Evolutionary conservation across 441 rosid genomes (phyloP), one percentile per base, ranked within the genome.

Genomic region (Adansonia rubrostipa): DNA sequence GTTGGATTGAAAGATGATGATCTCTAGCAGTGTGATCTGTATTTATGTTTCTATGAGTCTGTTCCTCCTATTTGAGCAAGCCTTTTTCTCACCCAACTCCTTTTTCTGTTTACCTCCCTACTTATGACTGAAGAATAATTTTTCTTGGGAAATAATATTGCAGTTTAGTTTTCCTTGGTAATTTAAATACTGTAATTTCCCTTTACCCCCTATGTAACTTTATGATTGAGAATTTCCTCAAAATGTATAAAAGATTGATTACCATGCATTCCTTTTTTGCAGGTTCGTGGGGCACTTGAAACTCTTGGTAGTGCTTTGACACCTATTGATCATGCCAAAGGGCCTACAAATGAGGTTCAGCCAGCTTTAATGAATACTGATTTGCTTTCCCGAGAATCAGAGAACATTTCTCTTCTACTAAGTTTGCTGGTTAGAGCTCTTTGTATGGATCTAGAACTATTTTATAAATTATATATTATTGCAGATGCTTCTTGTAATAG

Each of bases 291-390:
- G 70, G 92, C 98, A 56, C 88, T 96, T 60, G 99, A 96, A 90
- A 92, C 98, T 79, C 92, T 96, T 80, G 93, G 94, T 48, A 84
- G 97, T 70, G 95, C 98, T 76, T 83, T 94, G 71, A 96, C 97
- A 33, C 95, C 98, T 58, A 81, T 92, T 8, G 92, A 92, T 87
- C 92, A 94, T 81, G 91, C 80, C 58, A 96, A 85, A 86, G 96
- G 89, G 68, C 89, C 85, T 58, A 86, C 90, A 76, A 89, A 89
- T 78, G 97, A 91, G 88, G 89, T 88, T 73, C 96, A 91, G 68
- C 93, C 99, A 74, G 93, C 98, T 84, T 85, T 90, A 78, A 96
- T 92, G 98, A 96, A 96, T 83, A 88, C 97, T 4, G 98, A 96
- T 89, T 86, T 94, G 82, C 94, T 96, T 75, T 92, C 99, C 48